Evolutionary conservation across 1,284 basidiomycete genomes (phyloP), one percentile per base, ranked within the genome.

Genomic region (Lentinula novae-zelandiae): DNA sequence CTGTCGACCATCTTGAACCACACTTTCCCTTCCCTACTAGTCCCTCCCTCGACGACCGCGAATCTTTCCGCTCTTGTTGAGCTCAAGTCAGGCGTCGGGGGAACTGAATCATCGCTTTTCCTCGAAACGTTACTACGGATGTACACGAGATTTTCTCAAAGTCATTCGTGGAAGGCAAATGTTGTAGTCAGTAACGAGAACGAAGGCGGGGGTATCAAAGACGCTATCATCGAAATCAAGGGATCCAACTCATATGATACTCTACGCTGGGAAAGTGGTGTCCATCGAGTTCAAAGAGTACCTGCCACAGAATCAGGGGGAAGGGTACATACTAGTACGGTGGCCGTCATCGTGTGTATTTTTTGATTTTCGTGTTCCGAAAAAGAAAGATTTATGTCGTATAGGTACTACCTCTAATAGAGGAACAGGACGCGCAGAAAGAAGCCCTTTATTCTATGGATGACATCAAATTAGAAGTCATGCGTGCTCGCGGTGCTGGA

Each of bases 241-340:
- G 94, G 92, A 0, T 75, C 82, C 1, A 87, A 89, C 0, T 89
- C 87, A 2, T 99, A 92, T 70, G 93, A 95, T 60, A 75, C 79
- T 0, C 71, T 99, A 61, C 79, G 87, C 49, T 96, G 89, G 86
- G 96, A 99, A 73, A 95, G 91, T 60, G 97, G 96, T 3, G 95
- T 99, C 0, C 96, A 99, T 76, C 83, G 96, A 5, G 95, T 99
- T 0, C 96, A 99, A 76, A 78, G 97, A 31, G 91, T 99, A 0
- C 97, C 96, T 0, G 85, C 86, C 0, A 98, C 95, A 0, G 95
- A 98, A 67, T 80, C 88, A 0, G 85, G 85, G 58, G 95, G 95
- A 3, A 81, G 96, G 59, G 85, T 95, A 17, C 96, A 99, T 70
- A 98, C 95, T 0, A 96, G 93, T 68, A 98, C 96, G 0, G 91